A percentile compares a stretch with the other conserved stretches of the same genome.
Evolutionary conservation across 768 basidiomycete species (phyloP).

Genomic region (Asterophora lycoperdoides): DNA sequence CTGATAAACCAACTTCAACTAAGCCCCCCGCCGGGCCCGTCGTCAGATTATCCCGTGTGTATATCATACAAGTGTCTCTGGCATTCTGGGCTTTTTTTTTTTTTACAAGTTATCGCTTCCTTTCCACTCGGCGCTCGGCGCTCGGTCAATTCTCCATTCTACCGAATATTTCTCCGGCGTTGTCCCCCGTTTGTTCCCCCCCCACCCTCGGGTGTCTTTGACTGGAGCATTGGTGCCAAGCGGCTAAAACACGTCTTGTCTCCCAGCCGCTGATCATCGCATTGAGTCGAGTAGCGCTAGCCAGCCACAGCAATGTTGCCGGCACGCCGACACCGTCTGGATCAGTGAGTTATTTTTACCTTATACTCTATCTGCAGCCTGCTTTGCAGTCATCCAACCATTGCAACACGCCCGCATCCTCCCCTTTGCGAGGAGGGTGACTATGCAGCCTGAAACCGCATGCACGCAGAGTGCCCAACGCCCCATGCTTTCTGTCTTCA

Average conservation of each 20-base stretch:
- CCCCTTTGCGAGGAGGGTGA: background rate
- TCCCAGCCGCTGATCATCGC: conserved; percentile 4
- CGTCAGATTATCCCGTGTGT: no score
- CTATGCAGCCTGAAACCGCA: background rate
- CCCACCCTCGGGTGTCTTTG: no score
- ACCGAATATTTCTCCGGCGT: background rate
- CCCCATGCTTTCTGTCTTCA: conserved; percentile 17
- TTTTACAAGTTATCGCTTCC: no score
- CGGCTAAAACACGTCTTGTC: background rate
- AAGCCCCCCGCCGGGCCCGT: no score
- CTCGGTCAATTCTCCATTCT: background rate
- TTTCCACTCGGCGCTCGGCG: no score
- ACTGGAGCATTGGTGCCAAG: background rate
- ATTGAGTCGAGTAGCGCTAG: background rate
- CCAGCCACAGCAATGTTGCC: conserved; percentile 10
- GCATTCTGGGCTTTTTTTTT: no score
- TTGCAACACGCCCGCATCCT: background rate
- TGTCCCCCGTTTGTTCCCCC: background rate
- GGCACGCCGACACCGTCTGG: conserved; percentile 3
- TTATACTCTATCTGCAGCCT: background rate
- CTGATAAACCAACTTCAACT: no score
- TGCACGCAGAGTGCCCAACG: conserved; percentile 12
- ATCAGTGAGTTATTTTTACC: conserved; percentile 12
- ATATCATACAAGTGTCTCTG: no score
- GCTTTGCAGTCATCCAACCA: background rate